These are phyloP conservation scores for Neopestalotiopsis rosae DNA, from an alignment of 2,329 filamentous ascomycete species.

Conservation along the genomic window DNA sequence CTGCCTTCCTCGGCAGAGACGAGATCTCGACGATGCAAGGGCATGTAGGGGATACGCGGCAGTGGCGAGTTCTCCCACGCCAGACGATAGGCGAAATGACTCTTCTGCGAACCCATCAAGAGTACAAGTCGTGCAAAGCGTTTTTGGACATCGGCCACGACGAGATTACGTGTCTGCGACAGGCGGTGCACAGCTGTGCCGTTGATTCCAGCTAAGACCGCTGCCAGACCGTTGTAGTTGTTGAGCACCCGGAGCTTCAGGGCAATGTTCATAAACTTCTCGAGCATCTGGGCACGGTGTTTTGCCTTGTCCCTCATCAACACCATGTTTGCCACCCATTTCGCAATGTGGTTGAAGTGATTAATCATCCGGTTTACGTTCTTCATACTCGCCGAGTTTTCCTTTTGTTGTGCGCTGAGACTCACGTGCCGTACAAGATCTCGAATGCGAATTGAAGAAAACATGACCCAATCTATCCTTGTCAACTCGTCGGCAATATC, in stretches of 20 bases:
- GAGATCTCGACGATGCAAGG: constrained; percentile 85
- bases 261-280: constrained; percentile 95
- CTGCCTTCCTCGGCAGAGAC: constrained; percentile 93
- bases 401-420: constrained; percentile 71
- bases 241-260: constrained; percentile 86
- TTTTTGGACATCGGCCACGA: constrained; percentile 75
- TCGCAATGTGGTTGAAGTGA: constrained; percentile 87
- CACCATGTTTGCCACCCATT: constrained; percentile 83
- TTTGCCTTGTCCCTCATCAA: constrained; percentile 94
- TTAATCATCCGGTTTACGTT: constrained; percentile 95
- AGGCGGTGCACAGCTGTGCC: constrained; percentile 86
- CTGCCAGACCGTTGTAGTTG: constrained; percentile 97
- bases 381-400: constrained; percentile 76
- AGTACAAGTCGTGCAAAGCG: constrained; percentile 88
- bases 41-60: constrained; percentile 91
- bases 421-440: constrained; percentile 93
- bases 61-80: constrained; percentile 95
- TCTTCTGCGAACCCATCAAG: constrained; percentile 91
- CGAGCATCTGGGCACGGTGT: constrained; percentile 86
- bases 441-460: constrained; percentile 89
- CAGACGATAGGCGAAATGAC: constrained; percentile 92
- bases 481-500: constrained; percentile 91
- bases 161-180: constrained; percentile 76
- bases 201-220: constrained; percentile 90
- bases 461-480: constrained; percentile 97